Conservation (phyloP, 192 early-diverging fungal species). For the Backusella sp. region DNA sequence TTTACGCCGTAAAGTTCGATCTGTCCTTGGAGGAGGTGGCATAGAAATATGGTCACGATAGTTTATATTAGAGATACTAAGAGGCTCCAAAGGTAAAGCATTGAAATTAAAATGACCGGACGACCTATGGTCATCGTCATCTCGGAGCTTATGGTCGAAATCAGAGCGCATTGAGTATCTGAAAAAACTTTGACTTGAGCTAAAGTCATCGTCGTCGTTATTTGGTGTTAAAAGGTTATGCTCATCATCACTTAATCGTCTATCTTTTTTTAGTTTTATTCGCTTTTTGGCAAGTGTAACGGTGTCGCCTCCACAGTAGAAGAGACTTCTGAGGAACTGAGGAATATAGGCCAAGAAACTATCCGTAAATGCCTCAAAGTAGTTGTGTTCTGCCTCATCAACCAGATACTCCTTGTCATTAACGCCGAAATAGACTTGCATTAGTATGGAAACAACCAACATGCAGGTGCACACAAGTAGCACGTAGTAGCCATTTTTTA, state of each 20-base stretch:
- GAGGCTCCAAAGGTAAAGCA: constrained; percentile 14
- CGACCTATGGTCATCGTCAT: not conserved
- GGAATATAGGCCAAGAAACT: constrained; percentile 31
- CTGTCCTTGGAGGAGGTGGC: not conserved
- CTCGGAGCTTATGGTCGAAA: not conserved
- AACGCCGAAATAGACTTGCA: constrained; percentile 30
- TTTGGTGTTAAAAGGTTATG: not conserved
- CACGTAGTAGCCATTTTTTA: constrained; percentile 35
- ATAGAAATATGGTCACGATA: not conserved
- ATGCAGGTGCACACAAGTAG: constrained; percentile 30
- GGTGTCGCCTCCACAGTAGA: constrained; percentile 26
- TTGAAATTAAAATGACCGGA: constrained; percentile 5
- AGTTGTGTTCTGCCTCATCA: constrained; percentile 11
- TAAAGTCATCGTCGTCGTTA: not conserved
- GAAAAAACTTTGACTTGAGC: not conserved
- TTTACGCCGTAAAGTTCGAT: not conserved
- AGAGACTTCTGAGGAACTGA: constrained; percentile 22
- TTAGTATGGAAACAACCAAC: constrained; percentile 23
- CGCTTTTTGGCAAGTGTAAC: constrained; percentile 31
- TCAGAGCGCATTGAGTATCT: not conserved
- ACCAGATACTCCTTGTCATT: constrained; percentile 17
- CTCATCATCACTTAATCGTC: constrained; percentile 22
- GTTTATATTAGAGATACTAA: not conserved
- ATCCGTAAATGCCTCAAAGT: constrained; percentile 19
- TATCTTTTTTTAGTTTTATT: constrained; percentile 12